Conservation (phyloP, 306 rosid species). For the Sicyos baderoa region DNA sequence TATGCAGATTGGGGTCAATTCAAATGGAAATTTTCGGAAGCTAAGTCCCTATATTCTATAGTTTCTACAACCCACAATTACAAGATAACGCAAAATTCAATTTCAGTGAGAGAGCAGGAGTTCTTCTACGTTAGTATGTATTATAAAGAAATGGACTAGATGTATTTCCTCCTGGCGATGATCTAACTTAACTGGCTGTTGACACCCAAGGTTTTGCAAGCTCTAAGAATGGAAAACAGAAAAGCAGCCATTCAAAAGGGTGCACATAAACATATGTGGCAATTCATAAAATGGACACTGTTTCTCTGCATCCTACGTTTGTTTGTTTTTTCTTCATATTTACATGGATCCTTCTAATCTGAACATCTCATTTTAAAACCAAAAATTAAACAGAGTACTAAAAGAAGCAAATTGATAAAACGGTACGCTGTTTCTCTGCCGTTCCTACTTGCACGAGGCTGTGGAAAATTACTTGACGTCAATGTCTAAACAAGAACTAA, state of each 20-base stretch:
- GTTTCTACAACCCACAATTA: background rate
- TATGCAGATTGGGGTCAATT: background rate
- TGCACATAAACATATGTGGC: background rate
- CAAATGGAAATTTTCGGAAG: background rate
- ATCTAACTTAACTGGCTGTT: background rate
- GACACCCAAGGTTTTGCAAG: background rate
- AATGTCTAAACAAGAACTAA: background rate
- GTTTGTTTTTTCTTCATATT: background rate
- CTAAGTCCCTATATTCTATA: background rate
- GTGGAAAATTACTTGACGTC: background rate
- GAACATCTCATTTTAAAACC: background rate
- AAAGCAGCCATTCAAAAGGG: background rate
- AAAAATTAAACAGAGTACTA: background rate
- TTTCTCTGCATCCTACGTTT: background rate
- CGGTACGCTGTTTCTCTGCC: background rate
- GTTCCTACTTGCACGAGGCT: background rate
- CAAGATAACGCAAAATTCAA: background rate
- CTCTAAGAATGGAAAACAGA: constrained; percentile 1
- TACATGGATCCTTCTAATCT: background rate
- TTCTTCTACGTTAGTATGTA: background rate
- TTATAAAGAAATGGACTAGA: too few relatives aligned
- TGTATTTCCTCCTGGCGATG: too few relatives aligned
- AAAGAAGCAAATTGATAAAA: constrained; percentile 4
- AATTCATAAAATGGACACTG: background rate
- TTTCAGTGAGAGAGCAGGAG: background rate